Base-by-base conservation (phyloP, 768 basidiomycete genomes). In the Naganishia friedmannii region DNA sequence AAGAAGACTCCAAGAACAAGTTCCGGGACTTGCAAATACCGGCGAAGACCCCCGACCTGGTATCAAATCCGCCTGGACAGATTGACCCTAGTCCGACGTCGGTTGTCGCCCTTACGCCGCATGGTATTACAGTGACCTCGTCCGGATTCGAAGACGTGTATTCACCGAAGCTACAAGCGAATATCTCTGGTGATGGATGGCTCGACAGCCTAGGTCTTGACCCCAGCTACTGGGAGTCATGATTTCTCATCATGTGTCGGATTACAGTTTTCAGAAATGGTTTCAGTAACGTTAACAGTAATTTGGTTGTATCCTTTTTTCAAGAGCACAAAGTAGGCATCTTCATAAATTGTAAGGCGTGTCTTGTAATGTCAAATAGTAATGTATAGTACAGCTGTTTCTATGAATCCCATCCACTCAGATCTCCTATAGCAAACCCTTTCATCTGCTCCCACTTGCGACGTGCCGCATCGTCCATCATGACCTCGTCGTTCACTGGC, bases 401-500 rank as follows among this genome's bases (percentile, higher is more conserved):
- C 19, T 29, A 42, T 45, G n/a, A 10, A 29, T 69, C 56, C 53
- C 68, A 69, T 29, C 42, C 42, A 23, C 74, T 71, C 13, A 80
- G 72, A 73, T 78, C 77, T 10, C 79, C 79, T 31, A 75, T 74
- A 1, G 77, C 74, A 15, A 75, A 80, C 2, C 69, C 74, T 66
- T 77, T 78, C 66, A 78, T 72, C 53, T 65, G 42, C 34, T 76
- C 74, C 79, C 79, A 80, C 42, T 42, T 39, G 42, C 42, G 42
- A 28, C 51, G 53, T 21, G 32, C 23, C 10, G 26, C 29, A 21
- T 12, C 13, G 12, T 72, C 72, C n/a, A 58, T 71, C 21, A 65
- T 42, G 8, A 29, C 19, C 10, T 26, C 31, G 39, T 26, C 57
- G 19, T 37, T 53, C 72, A 10, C 53, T 45, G n/a, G 57, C 70